Evolutionary conservation across 768 basidiomycete genomes (phyloP).

Genomic region (Lactarius hatsudake): DNA sequence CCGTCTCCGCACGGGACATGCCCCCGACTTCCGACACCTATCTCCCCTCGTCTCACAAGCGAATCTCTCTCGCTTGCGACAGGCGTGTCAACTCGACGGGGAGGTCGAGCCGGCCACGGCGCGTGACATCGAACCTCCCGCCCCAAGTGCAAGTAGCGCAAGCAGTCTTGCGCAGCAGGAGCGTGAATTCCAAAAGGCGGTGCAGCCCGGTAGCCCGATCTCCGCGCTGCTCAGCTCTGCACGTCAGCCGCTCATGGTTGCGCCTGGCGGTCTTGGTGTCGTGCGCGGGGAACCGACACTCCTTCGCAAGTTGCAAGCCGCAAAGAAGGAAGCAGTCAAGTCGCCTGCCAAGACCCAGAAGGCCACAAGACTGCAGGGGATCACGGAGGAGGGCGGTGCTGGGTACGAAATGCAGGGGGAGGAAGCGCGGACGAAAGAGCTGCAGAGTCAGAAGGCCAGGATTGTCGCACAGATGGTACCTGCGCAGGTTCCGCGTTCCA

Average conservation of each 20-base stretch:
- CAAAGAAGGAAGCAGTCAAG: conserved; percentile 42
- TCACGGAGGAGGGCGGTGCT: conserved; percentile 41
- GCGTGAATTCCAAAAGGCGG: conserved; percentile 94
- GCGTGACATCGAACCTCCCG: conserved; percentile 24
- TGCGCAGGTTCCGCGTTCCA: conserved; percentile 37
- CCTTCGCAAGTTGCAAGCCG: conserved; percentile 57
- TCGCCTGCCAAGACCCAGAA: conserved; percentile 50
- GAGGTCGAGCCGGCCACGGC: conserved; percentile 44
- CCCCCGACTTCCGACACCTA: conserved; percentile 71
- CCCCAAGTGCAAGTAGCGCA: conserved; percentile 38
- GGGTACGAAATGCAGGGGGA: conserved; percentile 35
- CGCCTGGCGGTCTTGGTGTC: conserved; percentile 38
- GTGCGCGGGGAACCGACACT: conserved; percentile 42
- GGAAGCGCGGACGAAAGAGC: conserved; percentile 58
- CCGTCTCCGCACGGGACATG: conserved; percentile 69
- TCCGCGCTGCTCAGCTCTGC: conserved; percentile 88
- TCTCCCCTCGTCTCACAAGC: conserved; percentile 54
- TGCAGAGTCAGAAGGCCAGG: conserved; percentile 88
- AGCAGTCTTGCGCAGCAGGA: conserved; percentile 79
- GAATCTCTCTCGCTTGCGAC: conserved; percentile 70
- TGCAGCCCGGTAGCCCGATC: conserved; percentile 93
- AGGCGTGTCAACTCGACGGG: conserved; percentile 60
- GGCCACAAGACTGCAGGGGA: conserved; percentile 44
- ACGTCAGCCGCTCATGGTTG: conserved; percentile 79
- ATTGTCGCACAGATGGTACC: conserved; percentile 94